Evolutionary conservation across 768 basidiomycete species (phyloP).

Genomic region (Auricularia sp.): DNA sequence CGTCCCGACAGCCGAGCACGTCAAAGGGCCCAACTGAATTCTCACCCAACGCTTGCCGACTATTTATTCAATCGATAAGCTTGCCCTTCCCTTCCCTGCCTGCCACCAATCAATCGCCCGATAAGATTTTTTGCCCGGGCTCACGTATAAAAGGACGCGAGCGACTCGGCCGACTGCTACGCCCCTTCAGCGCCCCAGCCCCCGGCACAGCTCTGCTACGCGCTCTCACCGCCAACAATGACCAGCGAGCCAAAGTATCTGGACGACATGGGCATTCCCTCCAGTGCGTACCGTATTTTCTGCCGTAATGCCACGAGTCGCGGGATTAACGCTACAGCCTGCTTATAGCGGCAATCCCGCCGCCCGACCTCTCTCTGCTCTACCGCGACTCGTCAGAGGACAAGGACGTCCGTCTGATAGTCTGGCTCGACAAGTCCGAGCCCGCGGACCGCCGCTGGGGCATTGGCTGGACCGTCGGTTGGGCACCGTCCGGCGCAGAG

Average conservation of each 20-base stretch:
- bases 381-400: not conserved
- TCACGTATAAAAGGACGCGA: not conserved
- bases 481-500: not conserved
- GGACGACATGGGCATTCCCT: not conserved
- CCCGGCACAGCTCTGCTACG: not conserved
- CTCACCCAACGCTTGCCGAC: not conserved
- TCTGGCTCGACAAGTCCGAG: not conserved
- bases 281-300: not conserved
- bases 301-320: not conserved
- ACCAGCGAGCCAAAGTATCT: not conserved
- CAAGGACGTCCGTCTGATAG: not conserved
- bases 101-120: not conserved
- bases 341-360: not conserved
- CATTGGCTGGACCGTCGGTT: not conserved
- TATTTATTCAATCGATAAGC: not conserved
- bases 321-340: not conserved
- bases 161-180: not conserved
- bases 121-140: not conserved
- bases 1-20: not conserved
- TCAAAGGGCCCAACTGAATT: not conserved
- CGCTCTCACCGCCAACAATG: not conserved
- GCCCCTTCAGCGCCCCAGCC: not conserved
- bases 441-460: not conserved
- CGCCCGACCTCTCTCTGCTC: not conserved
- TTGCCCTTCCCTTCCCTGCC: not conserved